Evolutionary conservation across 352 stramenopile genomes (phyloP).

Genomic region (Phytophthora pinifolia): DNA sequence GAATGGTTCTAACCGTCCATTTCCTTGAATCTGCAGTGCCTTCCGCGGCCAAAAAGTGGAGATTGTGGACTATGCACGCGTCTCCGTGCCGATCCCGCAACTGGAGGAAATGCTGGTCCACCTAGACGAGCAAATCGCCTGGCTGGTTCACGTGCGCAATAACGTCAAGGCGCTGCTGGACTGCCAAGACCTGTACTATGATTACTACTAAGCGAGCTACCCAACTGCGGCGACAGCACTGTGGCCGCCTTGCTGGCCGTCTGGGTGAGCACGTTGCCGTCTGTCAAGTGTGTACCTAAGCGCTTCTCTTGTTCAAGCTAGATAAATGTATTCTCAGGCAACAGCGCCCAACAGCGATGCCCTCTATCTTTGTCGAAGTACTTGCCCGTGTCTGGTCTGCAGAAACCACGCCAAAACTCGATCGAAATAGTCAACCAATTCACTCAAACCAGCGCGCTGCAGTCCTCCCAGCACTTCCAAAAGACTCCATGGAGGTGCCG

Average conservation of each 20-base stretch:
- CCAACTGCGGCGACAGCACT: background rate
- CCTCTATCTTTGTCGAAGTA: slow-evolving; percentile 21
- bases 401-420: background rate
- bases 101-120: slow-evolving; percentile 79
- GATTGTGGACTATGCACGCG: slow-evolving; percentile 73
- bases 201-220: slow-evolving; percentile 27
- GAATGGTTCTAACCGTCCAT: background rate
- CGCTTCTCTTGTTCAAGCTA: slow-evolving; percentile 4
- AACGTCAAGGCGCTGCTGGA: slow-evolving; percentile 75
- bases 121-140: slow-evolving; percentile 62
- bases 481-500: slow-evolving; percentile 10
- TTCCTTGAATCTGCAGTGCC: slow-evolving; percentile 31
- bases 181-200: slow-evolving; percentile 49
- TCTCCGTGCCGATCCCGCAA: slow-evolving; percentile 68
- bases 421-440: background rate
- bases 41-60: slow-evolving; percentile 79
- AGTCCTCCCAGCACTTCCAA: background rate
- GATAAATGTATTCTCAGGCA: slow-evolving; percentile 22
- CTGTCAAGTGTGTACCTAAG: slow-evolving; percentile 20
- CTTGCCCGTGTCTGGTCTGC: background rate
- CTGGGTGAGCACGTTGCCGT: background rate
- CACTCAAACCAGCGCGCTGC: too few relatives aligned
- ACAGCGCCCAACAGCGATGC: slow-evolving; percentile 1
- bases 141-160: slow-evolving; percentile 68
- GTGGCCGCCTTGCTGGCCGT: too few relatives aligned